Evolutionary conservation across 257 asterid genomes (phyloP), one percentile per base, ranked within the genome.

Genomic region (Capsicum baccatum): DNA sequence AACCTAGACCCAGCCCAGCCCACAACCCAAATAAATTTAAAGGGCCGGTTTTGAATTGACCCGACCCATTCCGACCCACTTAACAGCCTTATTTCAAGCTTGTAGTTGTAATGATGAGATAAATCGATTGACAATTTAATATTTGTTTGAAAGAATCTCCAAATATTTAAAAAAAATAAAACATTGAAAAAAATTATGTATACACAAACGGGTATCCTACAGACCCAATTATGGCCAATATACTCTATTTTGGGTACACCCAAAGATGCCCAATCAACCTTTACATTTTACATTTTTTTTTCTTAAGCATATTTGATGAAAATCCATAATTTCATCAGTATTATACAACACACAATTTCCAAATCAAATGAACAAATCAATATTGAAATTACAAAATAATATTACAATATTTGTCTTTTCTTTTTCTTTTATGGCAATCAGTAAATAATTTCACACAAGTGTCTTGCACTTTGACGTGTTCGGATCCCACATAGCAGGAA

Each of bases 401-500:
- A n/a, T n/a, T 50, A 19, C 33, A n/a, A 74, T 21, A 8, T 21
- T 11, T 50, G 42, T 50, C 8, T n/a, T 76, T 76, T 21, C 6
- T 14, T 52, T 52, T 76, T 8, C 14, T 13, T 52, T 21, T 39
- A 73, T 50, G 21, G 62, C 47, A 50, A 21, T 26, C 33, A 11
- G 19, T n/a, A 39, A 39, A 16, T 39, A 16, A 15, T 7, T n/a
- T 87, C 83, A 89, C 35, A 86, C 87, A 52, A 89, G 87, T 15
- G 92, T 57, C 85, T 83, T 70, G 86, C 92, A 89, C 35, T 86
- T 69, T 5, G 86, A 80, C 16, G 83, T 86, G 64, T 85, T 68
- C 3, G 91, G 92, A 69, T 88, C 89, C 92, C 92, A 89, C 91
- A 89, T 89, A 8, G 92, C 91, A 19, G 93, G 95, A 60, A 90